These are phyloP conservation scores for Camellia japonica DNA, from an alignment of 148 eudicot genomes.

Conservation along the genomic window DNA sequence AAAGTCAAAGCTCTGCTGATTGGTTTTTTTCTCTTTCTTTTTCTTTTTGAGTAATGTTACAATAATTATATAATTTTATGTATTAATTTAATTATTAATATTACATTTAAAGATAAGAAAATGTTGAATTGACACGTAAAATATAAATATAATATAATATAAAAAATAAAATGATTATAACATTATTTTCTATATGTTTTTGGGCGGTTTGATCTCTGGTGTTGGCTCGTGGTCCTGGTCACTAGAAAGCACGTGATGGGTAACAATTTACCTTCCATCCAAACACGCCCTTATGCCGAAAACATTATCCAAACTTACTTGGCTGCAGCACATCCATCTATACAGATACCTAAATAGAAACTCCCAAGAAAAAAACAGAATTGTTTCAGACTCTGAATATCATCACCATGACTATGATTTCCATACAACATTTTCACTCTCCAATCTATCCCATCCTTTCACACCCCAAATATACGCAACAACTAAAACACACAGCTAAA, in stretches of 20 bases:
- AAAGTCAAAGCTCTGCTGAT: too few relatives aligned
- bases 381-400: neutral
- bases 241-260: neutral
- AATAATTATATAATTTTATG: too few relatives aligned
- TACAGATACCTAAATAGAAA: neutral
- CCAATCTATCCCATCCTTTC: constrained; percentile 9
- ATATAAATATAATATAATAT: too few relatives aligned
- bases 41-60: too few relatives aligned
- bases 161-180: too few relatives aligned
- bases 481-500: neutral
- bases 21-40: too few relatives aligned
- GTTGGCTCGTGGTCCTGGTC: neutral
- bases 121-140: too few relatives aligned
- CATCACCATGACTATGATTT: constrained; percentile 11
- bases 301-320: constrained; percentile 18
- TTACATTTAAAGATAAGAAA: too few relatives aligned
- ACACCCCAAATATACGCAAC: neutral
- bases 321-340: neutral
- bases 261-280: neutral
- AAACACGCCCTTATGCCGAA: constrained; percentile 13
- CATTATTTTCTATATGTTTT: too few relatives aligned
- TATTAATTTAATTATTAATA: too few relatives aligned
- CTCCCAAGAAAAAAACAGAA: neutral
- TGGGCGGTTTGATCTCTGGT: too few relatives aligned
- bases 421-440: neutral